These are phyloP conservation scores for Coccomyxa sp. DNA, from an alignment of 139 green algal species.

Conservation along the genomic window DNA sequence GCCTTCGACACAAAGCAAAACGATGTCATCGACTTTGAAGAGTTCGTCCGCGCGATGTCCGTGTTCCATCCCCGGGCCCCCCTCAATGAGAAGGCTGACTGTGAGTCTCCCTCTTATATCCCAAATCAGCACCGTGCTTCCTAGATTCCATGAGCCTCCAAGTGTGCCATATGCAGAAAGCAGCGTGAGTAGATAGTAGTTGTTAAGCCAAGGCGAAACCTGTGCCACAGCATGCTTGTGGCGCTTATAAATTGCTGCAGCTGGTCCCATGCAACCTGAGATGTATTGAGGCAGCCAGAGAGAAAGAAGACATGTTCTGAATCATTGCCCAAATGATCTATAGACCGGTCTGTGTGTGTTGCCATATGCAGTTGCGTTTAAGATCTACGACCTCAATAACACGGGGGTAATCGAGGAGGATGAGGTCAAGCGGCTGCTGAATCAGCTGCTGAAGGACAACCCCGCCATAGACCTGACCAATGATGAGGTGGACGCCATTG, in stretches of 20 bases:
- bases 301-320: not conserved
- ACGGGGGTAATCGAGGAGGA: slow-evolving; percentile 55
- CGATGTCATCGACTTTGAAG: slow-evolving; percentile 68
- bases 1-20: slow-evolving; percentile 69
- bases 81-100: slow-evolving; percentile 54
- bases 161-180: too few species aligned
- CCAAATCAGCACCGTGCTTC: not conserved
- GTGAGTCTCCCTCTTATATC: slow-evolving; percentile 25
- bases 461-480: slow-evolving; percentile 56
- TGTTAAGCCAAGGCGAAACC: not conserved
- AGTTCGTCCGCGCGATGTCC: slow-evolving; percentile 55
- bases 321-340: not conserved
- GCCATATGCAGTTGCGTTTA: slow-evolving; percentile 56
- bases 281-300: not conserved
- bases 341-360: not conserved
- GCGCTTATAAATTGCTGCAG: not conserved
- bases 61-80: slow-evolving; percentile 65
- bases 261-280: not conserved
- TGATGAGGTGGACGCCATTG: slow-evolving; percentile 42
- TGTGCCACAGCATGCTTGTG: not conserved
- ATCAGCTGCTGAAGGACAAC: slow-evolving; percentile 58
- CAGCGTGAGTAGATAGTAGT: too few species aligned
- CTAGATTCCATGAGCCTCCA: too few species aligned
- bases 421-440: slow-evolving; percentile 60
- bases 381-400: slow-evolving; percentile 59